A percentile compares a stretch with the other conserved stretches of the same genome.
Conservation (phyloP, 495 filamentous ascomycete genomes). For the Acidiella bohemica region DNA sequence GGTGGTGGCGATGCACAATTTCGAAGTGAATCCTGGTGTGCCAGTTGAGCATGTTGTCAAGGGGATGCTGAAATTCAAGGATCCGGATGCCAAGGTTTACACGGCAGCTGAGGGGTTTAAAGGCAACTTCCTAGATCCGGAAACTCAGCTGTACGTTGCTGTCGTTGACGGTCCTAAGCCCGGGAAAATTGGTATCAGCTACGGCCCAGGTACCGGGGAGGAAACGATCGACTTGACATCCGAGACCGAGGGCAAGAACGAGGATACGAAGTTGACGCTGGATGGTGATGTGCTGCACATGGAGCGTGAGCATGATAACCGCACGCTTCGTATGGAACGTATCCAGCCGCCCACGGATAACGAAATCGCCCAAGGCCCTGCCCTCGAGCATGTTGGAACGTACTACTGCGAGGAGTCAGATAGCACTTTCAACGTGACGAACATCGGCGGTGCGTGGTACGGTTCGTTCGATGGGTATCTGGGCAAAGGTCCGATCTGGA, state of each 20-base stretch:
- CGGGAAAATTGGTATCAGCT: background rate
- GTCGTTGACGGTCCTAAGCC: conserved; percentile 3
- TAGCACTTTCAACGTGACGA: conserved; percentile 4
- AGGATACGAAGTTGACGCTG: background rate
- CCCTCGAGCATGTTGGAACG: background rate
- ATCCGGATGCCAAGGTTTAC: background rate
- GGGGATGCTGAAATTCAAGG: background rate
- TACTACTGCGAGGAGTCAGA: conserved; percentile 9
- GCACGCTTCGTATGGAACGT: background rate
- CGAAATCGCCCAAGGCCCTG: no score
- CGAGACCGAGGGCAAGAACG: background rate
- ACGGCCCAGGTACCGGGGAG: background rate
- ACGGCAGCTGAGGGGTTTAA: background rate
- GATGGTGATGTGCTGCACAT: conserved; percentile 5
- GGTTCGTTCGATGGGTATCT: conserved; percentile 12
- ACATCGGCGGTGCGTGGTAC: conserved; percentile 4
- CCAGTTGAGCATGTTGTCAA: background rate
- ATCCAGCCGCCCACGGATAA: background rate
- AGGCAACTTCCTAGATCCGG: conserved; percentile 7
- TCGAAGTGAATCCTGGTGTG: background rate
- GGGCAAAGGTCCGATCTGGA: conserved; percentile 6
- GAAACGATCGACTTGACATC: background rate
- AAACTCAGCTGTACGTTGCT: conserved; percentile 1
- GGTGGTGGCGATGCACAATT: conserved; percentile 7
- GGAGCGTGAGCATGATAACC: background rate